Percentiles rank a stretch among this genome's conserved stretches.
phyloP scores from a whole-genome alignment of 108 stramenopile genomes.

The Epithemia pelagica region DNA sequence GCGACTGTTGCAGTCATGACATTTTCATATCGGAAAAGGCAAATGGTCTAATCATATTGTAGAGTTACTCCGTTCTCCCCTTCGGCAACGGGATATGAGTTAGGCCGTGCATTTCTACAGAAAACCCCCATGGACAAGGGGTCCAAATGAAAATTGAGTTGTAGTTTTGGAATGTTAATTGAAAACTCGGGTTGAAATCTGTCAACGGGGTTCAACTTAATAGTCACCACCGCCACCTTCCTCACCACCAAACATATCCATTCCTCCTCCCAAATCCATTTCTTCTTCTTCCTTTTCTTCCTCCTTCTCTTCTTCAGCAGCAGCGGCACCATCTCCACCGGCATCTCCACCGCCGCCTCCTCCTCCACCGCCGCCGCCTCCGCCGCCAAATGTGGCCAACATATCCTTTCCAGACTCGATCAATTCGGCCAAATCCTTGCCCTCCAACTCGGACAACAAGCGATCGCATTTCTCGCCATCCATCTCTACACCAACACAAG shows the following conservation, averaged over 20 bases:
- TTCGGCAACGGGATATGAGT: too few species aligned
- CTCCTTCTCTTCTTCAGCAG: slow-evolving; percentile 36
- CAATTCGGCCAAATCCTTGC: slow-evolving; percentile 89
- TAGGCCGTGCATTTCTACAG: too few species aligned
- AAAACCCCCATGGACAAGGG: too few species aligned
- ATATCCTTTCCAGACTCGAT: slow-evolving; percentile 73
- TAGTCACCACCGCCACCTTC: slow-evolving; percentile 67
- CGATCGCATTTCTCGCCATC: slow-evolving; percentile 61
- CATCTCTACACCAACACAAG: slow-evolving; percentile 85
- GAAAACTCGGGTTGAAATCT: too few species aligned
- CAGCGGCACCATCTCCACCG: slow-evolving; percentile 54
- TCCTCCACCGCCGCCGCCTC: slow-evolving; percentile 85
- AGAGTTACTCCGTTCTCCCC: too few species aligned
- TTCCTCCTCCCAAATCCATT: slow-evolving; percentile 45
- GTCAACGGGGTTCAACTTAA: too few species aligned
- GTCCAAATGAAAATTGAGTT: too few species aligned
- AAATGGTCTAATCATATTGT: too few species aligned
- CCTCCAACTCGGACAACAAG: slow-evolving; percentile 85
- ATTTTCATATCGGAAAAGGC: too few species aligned
- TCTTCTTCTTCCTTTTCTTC: slow-evolving; percentile 67
- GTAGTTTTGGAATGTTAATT: too few species aligned
- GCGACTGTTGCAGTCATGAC: too few species aligned
- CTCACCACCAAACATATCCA: slow-evolving; percentile 53
- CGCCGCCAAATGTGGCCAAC: slow-evolving; percentile 93
- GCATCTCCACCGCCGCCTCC: slow-evolving; percentile 53